Base-by-base conservation (phyloP, 1,284 basidiomycete species). In the Taiwanofungus camphoratus region DNA sequence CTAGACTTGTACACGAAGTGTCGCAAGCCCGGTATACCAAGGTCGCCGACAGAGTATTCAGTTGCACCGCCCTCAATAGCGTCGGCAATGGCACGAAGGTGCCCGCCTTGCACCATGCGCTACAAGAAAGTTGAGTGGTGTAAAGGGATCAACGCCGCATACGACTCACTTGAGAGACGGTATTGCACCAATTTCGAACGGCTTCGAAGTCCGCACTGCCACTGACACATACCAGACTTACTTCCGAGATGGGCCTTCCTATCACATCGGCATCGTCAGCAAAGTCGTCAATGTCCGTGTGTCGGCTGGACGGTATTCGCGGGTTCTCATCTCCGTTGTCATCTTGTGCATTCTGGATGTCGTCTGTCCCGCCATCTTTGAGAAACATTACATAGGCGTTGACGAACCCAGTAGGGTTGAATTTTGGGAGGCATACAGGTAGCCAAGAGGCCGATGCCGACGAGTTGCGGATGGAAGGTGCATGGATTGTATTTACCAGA, bases 1-100 rank as follows among this genome's bases (percentile, higher is more conserved):
- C 91, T 76, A 15, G 88, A 91, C 66, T 96, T 97, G 71, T 96
- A 98, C 40, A 96, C 68, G 59, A 98, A 99, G 64, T 99, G 95
- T 21, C 89, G 77, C 20, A 99, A 65, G 0, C 93, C 93, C 1
- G 92, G 87, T 42, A 95, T 84, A 3, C 81, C 81, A 1, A 98
- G 67, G 33, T 87, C 83, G 3, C 77, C 72, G 16, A 80, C 80
- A 5, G 73, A 70, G 53, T 89, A 88, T 38, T 79, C 71, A 2
- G 76, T 77, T 34, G 69, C 59, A n/a, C 74, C 73, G 15, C 69
- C 64, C 4, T 59, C 52, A 37, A 78, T 71, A 4, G 71, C 67
- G 32, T 70, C 65, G 13, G 64, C 57, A 42, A 81, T 64, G 49
- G 72, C 58, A 53, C 71, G 61, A 34, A 90, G 62, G 0, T 74